phyloP scores from a whole-genome alignment of 805 yeast genomes.

The Metschnikowia lunata region DNA sequence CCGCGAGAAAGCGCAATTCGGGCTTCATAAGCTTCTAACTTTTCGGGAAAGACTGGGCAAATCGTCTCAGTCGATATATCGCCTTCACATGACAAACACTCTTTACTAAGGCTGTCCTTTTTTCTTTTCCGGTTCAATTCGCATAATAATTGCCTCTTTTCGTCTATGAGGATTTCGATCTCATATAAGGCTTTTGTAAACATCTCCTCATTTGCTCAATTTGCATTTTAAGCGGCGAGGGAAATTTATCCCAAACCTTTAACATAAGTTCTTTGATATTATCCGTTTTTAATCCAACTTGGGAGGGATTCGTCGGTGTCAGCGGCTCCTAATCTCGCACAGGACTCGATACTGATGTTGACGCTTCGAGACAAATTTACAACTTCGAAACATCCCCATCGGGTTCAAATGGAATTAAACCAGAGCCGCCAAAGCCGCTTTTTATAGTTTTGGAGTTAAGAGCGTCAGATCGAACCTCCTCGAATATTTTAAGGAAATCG shows the following conservation, averaged over 20 bases:
- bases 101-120: neutral
- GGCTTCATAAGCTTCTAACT: neutral
- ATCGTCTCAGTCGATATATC: neutral
- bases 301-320: neutral
- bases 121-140: neutral
- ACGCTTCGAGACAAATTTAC: neutral
- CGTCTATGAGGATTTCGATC: neutral
- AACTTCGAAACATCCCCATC: neutral
- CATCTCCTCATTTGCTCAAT: neutral
- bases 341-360: neutral
- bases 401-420: neutral
- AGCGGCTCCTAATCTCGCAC: neutral
- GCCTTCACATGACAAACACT: neutral
- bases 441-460: neutral
- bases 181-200: neutral
- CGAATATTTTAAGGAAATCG: neutral
- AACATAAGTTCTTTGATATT: neutral
- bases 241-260: neutral
- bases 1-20: neutral
- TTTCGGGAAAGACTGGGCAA: neutral
- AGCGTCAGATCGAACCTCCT: neutral
- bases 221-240: neutral
- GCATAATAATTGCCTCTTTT: no score
- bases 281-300: no score
- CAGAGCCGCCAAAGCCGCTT: neutral